A percentile compares a stretch with the other conserved stretches of the same genome.
phyloP scores from a whole-genome alignment of 257 asterid species.

The Ligustrum vulgare region DNA sequence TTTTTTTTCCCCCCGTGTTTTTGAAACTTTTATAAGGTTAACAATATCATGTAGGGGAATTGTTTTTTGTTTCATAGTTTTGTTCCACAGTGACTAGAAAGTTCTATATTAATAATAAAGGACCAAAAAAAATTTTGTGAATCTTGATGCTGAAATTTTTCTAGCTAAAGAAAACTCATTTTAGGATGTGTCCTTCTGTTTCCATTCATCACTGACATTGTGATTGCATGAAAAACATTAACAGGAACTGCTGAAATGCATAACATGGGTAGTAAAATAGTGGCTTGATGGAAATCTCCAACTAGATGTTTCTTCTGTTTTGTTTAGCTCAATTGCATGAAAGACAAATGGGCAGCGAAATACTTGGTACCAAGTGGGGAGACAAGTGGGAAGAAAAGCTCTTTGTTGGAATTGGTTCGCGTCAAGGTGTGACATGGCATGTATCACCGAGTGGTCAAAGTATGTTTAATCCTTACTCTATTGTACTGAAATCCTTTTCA shows the following conservation, averaged over 20 bases:
- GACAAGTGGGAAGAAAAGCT: constrained; percentile 99
- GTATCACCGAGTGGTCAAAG: constrained; percentile 70
- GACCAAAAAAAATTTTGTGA: not conserved
- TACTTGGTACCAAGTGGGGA: constrained; percentile 99
- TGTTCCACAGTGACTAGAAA: no score
- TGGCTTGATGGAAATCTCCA: no score
- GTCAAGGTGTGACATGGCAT: constrained; percentile 99
- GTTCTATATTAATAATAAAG: no score
- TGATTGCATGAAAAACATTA: not conserved
- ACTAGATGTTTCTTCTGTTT: constrained; percentile 5
- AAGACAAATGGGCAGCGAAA: constrained; percentile 99
- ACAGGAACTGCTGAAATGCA: not conserved
- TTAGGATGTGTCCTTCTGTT: not conserved
- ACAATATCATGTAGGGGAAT: no score
- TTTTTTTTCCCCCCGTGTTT: no score
- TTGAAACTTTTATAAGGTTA: no score
- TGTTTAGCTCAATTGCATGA: constrained; percentile 48
- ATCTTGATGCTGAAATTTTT: not conserved
- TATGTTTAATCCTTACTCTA: constrained; percentile 40
- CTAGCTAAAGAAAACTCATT: not conserved
- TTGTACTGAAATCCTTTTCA: no score
- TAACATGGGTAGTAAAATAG: constrained; percentile 5
- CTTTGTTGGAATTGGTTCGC: constrained; percentile 87
- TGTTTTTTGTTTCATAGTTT: no score
- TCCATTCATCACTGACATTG: not conserved